Percentiles rank a stretch among this genome's conserved stretches.
Evolutionary conservation across 2,329 filamentous ascomycete genomes (phyloP).

Genomic region (Orbilia oligospora): DNA sequence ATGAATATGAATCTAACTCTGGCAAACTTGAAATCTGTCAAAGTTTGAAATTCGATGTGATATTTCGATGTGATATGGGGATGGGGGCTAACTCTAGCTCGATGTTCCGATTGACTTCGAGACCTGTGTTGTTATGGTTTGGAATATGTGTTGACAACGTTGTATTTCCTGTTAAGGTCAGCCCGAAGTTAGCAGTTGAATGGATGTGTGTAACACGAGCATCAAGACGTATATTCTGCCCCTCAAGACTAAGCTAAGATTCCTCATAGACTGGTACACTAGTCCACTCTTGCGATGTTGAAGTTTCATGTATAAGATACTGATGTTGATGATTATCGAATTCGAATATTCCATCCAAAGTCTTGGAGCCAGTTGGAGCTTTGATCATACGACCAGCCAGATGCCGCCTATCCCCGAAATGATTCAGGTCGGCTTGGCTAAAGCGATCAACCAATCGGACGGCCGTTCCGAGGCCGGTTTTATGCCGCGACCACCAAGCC

Average conservation of each 20-base stretch:
- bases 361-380: no score
- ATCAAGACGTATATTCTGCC: not conserved
- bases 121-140: not conserved
- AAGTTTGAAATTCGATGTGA: not conserved
- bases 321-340: no score
- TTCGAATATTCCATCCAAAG: no score
- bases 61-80: not conserved
- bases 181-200: not conserved
- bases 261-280: no score
- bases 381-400: not conserved
- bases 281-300: no score
- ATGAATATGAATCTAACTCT: not conserved
- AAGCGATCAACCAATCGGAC: constrained; percentile 24
- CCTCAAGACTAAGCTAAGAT: no score
- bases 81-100: no score
- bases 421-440: constrained; percentile 43
- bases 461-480: not conserved
- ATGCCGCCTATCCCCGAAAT: constrained; percentile 6
- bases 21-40: not conserved
- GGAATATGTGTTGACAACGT: not conserved
- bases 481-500: constrained; percentile 42
- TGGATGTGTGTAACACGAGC: not conserved
- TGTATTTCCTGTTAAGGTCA: not conserved
- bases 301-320: no score
- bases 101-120: not conserved